Evolutionary conservation across 805 yeast species (phyloP).

Genomic region (Candida oleophila): DNA sequence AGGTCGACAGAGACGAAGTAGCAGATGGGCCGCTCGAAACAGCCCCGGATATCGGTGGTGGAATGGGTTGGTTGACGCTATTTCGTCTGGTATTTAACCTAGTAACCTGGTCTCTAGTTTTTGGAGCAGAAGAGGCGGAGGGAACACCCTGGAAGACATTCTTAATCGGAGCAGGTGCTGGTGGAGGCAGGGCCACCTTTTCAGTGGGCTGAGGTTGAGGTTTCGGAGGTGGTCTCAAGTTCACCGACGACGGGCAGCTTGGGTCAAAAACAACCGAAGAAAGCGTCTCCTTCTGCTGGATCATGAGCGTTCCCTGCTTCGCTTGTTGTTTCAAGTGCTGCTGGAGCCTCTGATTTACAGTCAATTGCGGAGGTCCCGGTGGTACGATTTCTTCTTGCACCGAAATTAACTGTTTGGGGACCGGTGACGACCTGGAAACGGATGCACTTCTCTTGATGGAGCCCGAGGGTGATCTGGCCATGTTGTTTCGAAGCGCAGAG

Average conservation of each 20-base stretch:
- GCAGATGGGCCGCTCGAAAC: constrained; percentile 7
- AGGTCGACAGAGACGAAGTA: constrained; percentile 12
- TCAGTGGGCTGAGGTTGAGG: neutral
- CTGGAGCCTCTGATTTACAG: constrained; percentile 40
- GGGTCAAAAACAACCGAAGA: constrained; percentile 42
- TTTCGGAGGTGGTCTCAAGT: constrained; percentile 11
- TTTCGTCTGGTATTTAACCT: constrained; percentile 30
- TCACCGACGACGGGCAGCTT: constrained; percentile 25
- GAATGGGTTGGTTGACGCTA: constrained; percentile 18
- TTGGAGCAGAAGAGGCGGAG: neutral
- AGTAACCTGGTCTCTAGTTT: constrained; percentile 24
- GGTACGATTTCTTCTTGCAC: constrained; percentile 18
- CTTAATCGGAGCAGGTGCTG: neutral
- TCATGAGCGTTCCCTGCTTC: constrained; percentile 33
- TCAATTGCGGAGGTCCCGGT: constrained; percentile 15
- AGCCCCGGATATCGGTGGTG: constrained; percentile 4
- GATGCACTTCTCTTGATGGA: constrained; percentile 14
- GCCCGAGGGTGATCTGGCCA: constrained; percentile 19
- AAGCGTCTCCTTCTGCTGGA: constrained; percentile 36
- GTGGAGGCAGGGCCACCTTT: neutral
- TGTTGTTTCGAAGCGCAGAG: constrained; percentile 22
- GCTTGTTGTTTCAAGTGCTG: constrained; percentile 39
- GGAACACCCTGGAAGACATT: neutral
- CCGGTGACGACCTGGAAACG: constrained; percentile 12
- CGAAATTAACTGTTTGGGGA: constrained; percentile 13